Evolutionary conservation across 2,329 filamentous ascomycete genomes (phyloP), one percentile per base, ranked within the genome.

Genomic region (Trichoderma lentiforme): DNA sequence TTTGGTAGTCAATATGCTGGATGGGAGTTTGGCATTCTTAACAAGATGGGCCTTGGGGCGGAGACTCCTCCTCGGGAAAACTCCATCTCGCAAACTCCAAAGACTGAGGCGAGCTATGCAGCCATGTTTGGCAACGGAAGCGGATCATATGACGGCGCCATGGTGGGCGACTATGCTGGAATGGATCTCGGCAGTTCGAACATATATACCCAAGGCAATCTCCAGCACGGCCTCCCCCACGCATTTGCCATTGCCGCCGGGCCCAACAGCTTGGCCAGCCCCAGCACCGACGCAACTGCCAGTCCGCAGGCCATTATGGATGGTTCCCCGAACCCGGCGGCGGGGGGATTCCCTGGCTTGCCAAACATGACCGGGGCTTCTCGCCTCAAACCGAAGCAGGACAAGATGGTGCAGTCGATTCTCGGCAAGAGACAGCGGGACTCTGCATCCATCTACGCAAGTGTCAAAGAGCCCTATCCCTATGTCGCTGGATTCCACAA

Each of bases 1-100:
- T 99, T 98, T 81, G 95, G 94, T 71, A 98, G 96, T 79, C 94
- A 97, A 75, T 99, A 98, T 79, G 95, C 95, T 73, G 95, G 95
- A 21, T 87, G 97, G 81, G 96, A 98, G 81, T 98, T 98, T 80
- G 93, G 94, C 69, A 98, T 98, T 89, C 88, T 99, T 0, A 94
- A 94, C 32, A 95, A 98, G 80, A 97, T 99, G 93, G 94, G 93
- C 6, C 75, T 82, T 14, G 73, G 93, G 15, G 92, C 90, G n/a
- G 93, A 96, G 76, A 93, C 90, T 18, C 90, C 92, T 3, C 89
- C 92, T 6, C 89, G 90, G 70, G 93, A 96, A 82, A 87, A 76
- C 81, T 86, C 79, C 76, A 81, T 80, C 79, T 86, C 80, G 1
- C 81, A 82, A 65, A 81, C 80, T 18, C 79, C 81, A 6, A 80